phyloP scores from a whole-genome alignment of 371 early-diverging fungal species.

The Phascolomyces articulosus region DNA sequence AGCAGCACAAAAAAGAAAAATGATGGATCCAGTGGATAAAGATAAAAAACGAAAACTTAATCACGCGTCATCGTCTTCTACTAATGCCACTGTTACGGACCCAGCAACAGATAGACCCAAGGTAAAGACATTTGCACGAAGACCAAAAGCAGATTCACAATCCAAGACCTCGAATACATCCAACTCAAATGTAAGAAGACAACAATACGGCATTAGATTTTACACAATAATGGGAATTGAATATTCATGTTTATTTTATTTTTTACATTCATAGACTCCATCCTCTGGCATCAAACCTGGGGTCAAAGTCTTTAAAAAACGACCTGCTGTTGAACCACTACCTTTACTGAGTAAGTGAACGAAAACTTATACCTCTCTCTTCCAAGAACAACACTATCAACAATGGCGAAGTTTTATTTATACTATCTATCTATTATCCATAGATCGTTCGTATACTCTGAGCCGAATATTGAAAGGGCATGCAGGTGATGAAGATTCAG shows the following conservation, averaged over 20 bases:
- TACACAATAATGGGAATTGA: not conserved
- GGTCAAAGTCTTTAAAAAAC: not conserved
- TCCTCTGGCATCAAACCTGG: not conserved
- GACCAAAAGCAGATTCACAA: too few relatives aligned
- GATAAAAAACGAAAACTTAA: not conserved
- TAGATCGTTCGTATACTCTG: constrained; percentile 8
- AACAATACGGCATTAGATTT: not conserved
- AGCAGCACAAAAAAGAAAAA: not conserved
- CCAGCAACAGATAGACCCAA: too few relatives aligned
- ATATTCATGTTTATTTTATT: not conserved
- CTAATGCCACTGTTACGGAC: too few relatives aligned
- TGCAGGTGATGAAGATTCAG: constrained; percentile 15
- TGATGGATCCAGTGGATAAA: not conserved
- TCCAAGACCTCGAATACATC: too few relatives aligned
- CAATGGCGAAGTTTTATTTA: too few relatives aligned
- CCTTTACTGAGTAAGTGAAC: constrained; percentile 4
- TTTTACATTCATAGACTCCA: not conserved
- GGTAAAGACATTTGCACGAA: too few relatives aligned
- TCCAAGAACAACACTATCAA: too few relatives aligned
- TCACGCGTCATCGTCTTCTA: not conserved
- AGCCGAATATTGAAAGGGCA: constrained; percentile 14
- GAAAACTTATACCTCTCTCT: not conserved
- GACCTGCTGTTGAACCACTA: not conserved
- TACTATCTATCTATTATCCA: not conserved
- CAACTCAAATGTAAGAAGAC: not conserved